These are phyloP conservation scores for Melaleuca alternifolia DNA, from an alignment of 345 rosid species.

Conservation along the genomic window DNA sequence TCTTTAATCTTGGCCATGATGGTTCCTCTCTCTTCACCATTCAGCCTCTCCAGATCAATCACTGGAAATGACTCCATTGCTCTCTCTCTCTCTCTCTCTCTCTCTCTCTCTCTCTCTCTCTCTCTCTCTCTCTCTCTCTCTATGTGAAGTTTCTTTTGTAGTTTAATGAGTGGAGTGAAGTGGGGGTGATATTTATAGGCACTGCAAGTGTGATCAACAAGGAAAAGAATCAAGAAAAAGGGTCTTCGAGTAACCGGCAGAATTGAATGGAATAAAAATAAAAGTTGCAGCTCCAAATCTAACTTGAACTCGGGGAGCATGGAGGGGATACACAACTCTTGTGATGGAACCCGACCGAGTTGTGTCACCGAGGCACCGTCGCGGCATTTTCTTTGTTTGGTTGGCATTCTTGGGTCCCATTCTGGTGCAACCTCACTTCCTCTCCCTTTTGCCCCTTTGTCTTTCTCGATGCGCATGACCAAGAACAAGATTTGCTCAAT, in stretches of 20 bases:
- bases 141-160: neutral
- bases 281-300: neutral
- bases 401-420: too few relatives aligned
- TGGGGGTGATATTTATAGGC: conserved; percentile 41
- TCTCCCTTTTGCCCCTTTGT: neutral
- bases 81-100: neutral
- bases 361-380: too few relatives aligned
- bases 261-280: too few relatives aligned
- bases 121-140: neutral
- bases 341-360: too few relatives aligned
- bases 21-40: conserved; percentile 43
- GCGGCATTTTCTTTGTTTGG: too few relatives aligned
- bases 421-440: too few relatives aligned
- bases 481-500: neutral
- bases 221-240: neutral
- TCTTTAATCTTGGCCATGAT: conserved; percentile 52
- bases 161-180: conserved; percentile 14
- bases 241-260: neutral
- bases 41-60: conserved; percentile 45
- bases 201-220: neutral
- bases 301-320: neutral
- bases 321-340: neutral
- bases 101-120: neutral
- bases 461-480: neutral
- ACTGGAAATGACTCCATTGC: conserved; percentile 52